Conservation (phyloP, 306 rosid species). For the Vigna trinervia region DNA sequence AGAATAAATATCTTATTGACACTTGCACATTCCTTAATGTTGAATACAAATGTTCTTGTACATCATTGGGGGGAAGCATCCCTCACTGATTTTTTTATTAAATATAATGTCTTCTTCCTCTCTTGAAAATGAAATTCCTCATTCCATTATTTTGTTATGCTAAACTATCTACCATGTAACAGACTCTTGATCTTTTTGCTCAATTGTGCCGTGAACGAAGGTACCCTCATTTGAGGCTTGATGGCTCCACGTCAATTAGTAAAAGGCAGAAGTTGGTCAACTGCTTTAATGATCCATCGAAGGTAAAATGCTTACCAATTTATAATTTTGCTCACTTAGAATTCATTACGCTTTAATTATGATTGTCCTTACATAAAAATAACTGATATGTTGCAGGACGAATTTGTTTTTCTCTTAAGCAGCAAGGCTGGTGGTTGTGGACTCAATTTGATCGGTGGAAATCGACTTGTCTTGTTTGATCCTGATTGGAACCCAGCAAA, state of each 20-base stretch:
- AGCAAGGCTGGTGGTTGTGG: conserved; percentile 99
- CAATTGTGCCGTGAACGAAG: conserved; percentile 94
- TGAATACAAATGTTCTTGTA: too few species aligned
- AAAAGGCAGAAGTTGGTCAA: conserved; percentile 95
- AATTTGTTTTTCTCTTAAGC: conserved; percentile 93
- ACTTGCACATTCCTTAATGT: too few species aligned
- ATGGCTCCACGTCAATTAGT: conserved; percentile 89
- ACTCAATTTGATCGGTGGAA: conserved; percentile 97
- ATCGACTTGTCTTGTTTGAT: conserved; percentile 91
- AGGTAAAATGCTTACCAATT: conserved; percentile 53
- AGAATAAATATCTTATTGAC: too few species aligned
- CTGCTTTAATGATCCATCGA: conserved; percentile 77
- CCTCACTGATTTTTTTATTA: too few species aligned
- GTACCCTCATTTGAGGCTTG: conserved; percentile 94
- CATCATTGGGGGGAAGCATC: too few species aligned
- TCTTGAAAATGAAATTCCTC: too few species aligned
- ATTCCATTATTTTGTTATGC: conserved; percentile 12
- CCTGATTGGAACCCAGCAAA: conserved; percentile 99
- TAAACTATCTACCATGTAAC: conserved; percentile 48
- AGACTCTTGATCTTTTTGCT: conserved; percentile 96
- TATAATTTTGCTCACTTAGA: conserved; percentile 6
- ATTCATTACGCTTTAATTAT: conserved; percentile 18
- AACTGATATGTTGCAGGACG: conserved; percentile 66
- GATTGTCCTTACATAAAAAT: conserved; percentile 18
- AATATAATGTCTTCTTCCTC: too few species aligned